Conservation (phyloP, 306 rosid genomes). For the Gillenia trifoliata region DNA sequence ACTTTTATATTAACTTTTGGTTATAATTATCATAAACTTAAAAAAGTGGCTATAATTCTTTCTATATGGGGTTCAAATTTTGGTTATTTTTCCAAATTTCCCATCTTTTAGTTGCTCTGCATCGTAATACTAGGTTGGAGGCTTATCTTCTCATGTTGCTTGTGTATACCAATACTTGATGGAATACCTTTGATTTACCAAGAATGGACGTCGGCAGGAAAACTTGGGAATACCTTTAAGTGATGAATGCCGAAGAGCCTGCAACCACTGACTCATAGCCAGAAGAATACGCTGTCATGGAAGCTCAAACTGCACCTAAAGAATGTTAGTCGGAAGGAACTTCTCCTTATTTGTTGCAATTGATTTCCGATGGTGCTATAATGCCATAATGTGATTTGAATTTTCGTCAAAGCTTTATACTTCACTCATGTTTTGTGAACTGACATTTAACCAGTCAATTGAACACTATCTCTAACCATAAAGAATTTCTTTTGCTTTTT, state of each 20-base stretch:
- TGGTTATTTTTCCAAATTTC: too few relatives aligned
- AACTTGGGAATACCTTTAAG: slow-evolving; percentile 63
- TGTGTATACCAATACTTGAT: too few relatives aligned
- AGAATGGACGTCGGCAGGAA: slow-evolving; percentile 64
- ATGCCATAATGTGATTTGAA: background rate
- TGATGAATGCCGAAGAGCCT: slow-evolving; percentile 41
- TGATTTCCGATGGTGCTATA: background rate
- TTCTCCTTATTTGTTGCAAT: slow-evolving; percentile 6
- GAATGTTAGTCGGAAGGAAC: slow-evolving; percentile 65
- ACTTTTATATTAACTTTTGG: too few relatives aligned
- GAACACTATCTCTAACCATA: slow-evolving; percentile 1
- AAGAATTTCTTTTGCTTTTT: slow-evolving; percentile 17
- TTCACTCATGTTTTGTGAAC: background rate
- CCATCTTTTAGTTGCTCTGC: too few relatives aligned
- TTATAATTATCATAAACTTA: too few relatives aligned
- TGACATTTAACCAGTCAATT: background rate
- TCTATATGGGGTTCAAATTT: too few relatives aligned
- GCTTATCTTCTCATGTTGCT: too few relatives aligned
- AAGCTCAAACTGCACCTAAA: slow-evolving; percentile 62
- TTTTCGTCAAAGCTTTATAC: background rate
- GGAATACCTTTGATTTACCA: too few relatives aligned
- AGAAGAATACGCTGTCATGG: slow-evolving; percentile 45
- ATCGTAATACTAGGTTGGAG: too few relatives aligned
- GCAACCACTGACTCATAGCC: slow-evolving; percentile 46
- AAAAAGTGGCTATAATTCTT: too few relatives aligned